These are phyloP conservation scores for Arabidopsis hybrid DNA, from an alignment of 441 rosid species.

Conservation along the genomic window DNA sequence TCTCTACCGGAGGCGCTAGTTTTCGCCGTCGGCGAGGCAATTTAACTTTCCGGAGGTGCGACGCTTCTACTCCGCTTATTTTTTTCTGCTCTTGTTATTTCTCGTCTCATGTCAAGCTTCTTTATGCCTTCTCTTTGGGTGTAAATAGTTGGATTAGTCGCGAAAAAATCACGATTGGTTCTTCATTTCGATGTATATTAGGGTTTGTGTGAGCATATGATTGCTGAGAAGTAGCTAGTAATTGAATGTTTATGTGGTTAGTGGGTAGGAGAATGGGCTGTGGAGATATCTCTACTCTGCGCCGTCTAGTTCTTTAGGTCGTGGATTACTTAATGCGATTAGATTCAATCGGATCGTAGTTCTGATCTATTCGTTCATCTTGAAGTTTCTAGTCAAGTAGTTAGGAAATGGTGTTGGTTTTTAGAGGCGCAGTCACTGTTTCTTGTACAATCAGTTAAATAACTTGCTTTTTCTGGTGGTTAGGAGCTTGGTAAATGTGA, in stretches of 20 bases:
- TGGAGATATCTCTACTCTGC: slow-evolving; percentile 11
- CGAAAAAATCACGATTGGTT: slow-evolving; percentile 23
- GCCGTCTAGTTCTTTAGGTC: slow-evolving; percentile 27
- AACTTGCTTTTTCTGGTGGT: neutral
- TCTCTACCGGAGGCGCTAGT: slow-evolving; percentile 35
- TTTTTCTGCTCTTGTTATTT: neutral
- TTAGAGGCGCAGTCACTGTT: slow-evolving; percentile 2
- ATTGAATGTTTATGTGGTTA: slow-evolving; percentile 20
- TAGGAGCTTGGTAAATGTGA: slow-evolving; percentile 11
- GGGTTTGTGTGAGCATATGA: slow-evolving; percentile 24
- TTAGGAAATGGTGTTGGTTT: slow-evolving; percentile 11
- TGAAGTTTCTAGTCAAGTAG: neutral
- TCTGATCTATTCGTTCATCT: neutral
- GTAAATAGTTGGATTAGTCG: slow-evolving; percentile 24
- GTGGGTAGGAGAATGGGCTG: slow-evolving; percentile 25
- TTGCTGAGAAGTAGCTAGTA: slow-evolving; percentile 23
- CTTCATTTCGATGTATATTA: slow-evolving; percentile 21
- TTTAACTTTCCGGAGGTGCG: slow-evolving; percentile 29
- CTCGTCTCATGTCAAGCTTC: slow-evolving; percentile 13
- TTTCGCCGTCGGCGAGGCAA: slow-evolving; percentile 34
- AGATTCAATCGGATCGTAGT: slow-evolving; percentile 19
- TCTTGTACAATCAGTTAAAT: neutral
- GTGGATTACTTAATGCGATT: slow-evolving; percentile 24
- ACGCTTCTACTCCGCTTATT: slow-evolving; percentile 10
- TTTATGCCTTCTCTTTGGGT: slow-evolving; percentile 6